Percentiles rank a stretch among this genome's conserved stretches.
These are phyloP conservation scores for Juncus inflexus DNA, from an alignment of 176 grass and related monocot genomes.

Conservation along the genomic window DNA sequence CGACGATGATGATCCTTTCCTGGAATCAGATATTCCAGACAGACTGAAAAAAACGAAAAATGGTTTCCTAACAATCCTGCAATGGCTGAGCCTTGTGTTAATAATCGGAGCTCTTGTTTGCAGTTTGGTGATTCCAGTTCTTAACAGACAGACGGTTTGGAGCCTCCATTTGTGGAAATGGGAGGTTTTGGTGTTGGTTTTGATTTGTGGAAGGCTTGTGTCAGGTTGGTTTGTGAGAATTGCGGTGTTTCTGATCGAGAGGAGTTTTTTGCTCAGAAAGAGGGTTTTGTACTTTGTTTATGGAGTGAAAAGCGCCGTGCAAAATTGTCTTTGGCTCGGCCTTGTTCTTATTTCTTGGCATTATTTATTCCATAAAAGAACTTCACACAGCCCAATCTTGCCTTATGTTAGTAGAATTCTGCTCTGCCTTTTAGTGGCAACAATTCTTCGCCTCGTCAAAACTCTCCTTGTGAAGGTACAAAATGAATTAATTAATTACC, in stretches of 20 bases:
- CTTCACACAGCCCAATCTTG: conserved; percentile 41
- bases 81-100: conserved; percentile 70
- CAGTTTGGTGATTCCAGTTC: conserved; percentile 42
- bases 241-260: conserved; percentile 76
- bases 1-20: conserved; percentile 63
- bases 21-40: conserved; percentile 59
- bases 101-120: conserved; percentile 64
- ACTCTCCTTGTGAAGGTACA: conserved; percentile 22
- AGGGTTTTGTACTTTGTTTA: conserved; percentile 96
- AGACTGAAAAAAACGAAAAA: conserved; percentile 53
- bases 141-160: conserved; percentile 39
- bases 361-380: conserved; percentile 57
- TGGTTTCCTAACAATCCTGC: conserved; percentile 45
- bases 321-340: conserved; percentile 88
- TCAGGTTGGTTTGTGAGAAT: conserved; percentile 79
- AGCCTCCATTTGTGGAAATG: conserved; percentile 94
- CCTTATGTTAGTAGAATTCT: conserved; percentile 86
- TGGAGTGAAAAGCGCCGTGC: conserved; percentile 72
- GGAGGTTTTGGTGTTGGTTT: conserved; percentile 69
- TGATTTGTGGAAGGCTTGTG: conserved; percentile 92
- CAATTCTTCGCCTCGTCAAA: conserved; percentile 66
- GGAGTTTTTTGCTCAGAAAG: conserved; percentile 82
- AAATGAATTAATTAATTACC: background rate
- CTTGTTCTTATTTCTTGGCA: conserved; percentile 78
- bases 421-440: conserved; percentile 77